Percentiles rank a stretch among this genome's conserved stretches.
Evolutionary conservation across 2,329 filamentous ascomycete genomes (phyloP).

Genomic region (Mariannaea elegans): DNA sequence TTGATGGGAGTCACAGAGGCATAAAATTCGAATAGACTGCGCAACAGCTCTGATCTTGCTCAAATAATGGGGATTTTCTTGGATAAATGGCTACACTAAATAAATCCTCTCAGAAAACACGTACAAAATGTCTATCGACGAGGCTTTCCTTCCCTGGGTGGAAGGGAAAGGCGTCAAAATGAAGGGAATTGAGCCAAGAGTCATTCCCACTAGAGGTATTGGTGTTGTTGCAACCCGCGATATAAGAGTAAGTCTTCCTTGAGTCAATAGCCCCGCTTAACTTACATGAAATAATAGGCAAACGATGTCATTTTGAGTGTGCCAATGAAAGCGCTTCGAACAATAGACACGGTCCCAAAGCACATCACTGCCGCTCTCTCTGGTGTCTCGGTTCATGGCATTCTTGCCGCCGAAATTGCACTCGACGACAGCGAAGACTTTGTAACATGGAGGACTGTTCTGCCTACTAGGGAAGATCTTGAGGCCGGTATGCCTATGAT

Average conservation of each 20-base stretch:
- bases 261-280: background rate
- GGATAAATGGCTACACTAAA: background rate
- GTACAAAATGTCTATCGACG: conserved; percentile 34
- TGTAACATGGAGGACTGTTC: conserved; percentile 70
- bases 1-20: background rate
- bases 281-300: conserved; percentile 39
- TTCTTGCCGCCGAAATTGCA: conserved; percentile 75
- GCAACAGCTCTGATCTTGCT: background rate
- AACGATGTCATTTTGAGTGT: conserved; percentile 71
- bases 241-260: conserved; percentile 63
- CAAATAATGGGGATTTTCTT: background rate
- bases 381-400: conserved; percentile 71
- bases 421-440: conserved; percentile 60
- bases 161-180: conserved; percentile 46
- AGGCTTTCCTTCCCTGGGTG: conserved; percentile 71
- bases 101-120: background rate
- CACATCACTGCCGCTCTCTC: conserved; percentile 62
- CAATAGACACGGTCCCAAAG: conserved; percentile 66
- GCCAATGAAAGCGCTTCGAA: conserved; percentile 71
- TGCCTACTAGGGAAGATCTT: conserved; percentile 72
- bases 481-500: conserved; percentile 49
- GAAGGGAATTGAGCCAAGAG: conserved; percentile 71
- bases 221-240: conserved; percentile 77
- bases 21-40: background rate
- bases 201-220: conserved; percentile 77